Conservation (phyloP, 495 filamentous ascomycete species). For the Talaromyces adpressus region DNA sequence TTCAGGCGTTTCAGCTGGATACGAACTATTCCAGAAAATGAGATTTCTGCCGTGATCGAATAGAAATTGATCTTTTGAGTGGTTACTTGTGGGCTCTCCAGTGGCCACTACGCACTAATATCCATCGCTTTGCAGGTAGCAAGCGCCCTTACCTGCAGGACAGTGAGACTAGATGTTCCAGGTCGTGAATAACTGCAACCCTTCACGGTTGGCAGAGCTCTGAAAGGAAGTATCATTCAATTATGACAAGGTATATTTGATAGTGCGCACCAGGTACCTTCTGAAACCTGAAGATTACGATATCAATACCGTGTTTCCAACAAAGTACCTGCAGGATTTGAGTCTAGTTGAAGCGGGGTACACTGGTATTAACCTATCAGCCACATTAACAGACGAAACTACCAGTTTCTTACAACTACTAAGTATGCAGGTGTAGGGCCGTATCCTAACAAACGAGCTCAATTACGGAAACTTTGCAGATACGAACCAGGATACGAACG, state of each 20-base stretch:
- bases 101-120: background rate
- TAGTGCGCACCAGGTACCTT: background rate
- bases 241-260: background rate
- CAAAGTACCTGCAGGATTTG: background rate
- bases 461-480: background rate
- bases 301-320: background rate
- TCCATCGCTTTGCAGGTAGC: background rate
- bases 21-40: background rate
- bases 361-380: background rate
- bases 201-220: background rate
- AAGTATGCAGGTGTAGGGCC: background rate
- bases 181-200: background rate
- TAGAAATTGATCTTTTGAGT: background rate
- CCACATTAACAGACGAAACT: background rate
- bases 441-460: background rate
- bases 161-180: background rate
- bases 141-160: no score
- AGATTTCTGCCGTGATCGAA: background rate
- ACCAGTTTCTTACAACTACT: background rate
- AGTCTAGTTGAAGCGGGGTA: background rate
- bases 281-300: background rate
- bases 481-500: background rate
- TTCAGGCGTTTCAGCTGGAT: background rate
- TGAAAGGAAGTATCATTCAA: background rate
- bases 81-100: background rate